Evolutionary conservation across 2,329 filamentous ascomycete species (phyloP).

Genomic region (Alternaria sp.): DNA sequence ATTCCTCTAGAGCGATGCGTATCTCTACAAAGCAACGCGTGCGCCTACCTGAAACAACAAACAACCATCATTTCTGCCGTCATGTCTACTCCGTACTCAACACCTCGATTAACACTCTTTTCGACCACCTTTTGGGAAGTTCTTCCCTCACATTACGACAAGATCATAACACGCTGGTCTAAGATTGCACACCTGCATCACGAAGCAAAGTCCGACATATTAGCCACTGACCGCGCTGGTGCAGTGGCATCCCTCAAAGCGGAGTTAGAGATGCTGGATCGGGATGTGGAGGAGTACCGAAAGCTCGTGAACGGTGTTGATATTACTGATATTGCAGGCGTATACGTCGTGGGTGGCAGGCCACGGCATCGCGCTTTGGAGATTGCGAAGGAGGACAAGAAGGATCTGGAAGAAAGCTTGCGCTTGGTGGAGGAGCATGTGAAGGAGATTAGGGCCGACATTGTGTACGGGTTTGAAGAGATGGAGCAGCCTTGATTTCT

Average conservation of each 20-base stretch:
- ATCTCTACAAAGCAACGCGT: neutral
- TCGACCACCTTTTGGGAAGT: constrained; percentile 18
- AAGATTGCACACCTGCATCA: constrained; percentile 11
- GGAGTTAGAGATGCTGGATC: constrained; percentile 22
- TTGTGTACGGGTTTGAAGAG: constrained; percentile 14
- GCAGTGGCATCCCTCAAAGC: constrained; percentile 21
- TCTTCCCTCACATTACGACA: constrained; percentile 20
- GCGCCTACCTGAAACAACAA: neutral
- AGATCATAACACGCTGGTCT: constrained; percentile 9
- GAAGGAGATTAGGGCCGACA: constrained; percentile 18
- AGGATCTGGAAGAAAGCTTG: constrained; percentile 21
- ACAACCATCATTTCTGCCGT: neutral
- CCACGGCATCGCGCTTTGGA: constrained; percentile 16
- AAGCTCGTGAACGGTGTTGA: constrained; percentile 9
- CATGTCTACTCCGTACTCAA: neutral
- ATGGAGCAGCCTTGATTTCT: neutral
- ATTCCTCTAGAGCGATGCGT: neutral
- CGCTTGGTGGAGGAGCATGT: constrained; percentile 9
- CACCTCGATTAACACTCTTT: constrained; percentile 4
- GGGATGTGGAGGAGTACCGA: constrained; percentile 19
- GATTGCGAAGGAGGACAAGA: constrained; percentile 23
- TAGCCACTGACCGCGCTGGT: constrained; percentile 15
- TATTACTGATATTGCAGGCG: constrained; percentile 20
- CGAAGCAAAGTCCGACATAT: constrained; percentile 9
- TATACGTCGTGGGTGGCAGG: constrained; percentile 23